Conservation (phyloP, 495 filamentous ascomycete genomes). For the Talaromyces ruber region DNA sequence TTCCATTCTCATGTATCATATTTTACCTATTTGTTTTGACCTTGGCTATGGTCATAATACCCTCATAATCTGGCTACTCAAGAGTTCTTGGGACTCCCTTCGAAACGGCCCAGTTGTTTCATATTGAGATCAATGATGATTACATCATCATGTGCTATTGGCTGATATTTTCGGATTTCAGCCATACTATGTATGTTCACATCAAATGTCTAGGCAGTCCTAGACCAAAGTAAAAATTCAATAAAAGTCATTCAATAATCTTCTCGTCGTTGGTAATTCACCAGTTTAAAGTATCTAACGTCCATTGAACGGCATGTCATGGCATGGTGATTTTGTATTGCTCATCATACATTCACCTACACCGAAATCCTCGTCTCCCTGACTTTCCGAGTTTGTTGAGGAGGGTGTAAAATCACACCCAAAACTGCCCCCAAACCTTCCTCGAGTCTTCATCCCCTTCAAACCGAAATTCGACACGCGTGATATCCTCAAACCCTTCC, state of each 20-base stretch:
- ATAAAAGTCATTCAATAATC: conserved; percentile 1
- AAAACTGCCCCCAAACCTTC: conserved; percentile 61
- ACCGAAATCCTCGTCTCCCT: too few species aligned
- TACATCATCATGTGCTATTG: neutral
- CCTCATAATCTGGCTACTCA: neutral
- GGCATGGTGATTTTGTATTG: too few species aligned
- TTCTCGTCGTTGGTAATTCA: neutral
- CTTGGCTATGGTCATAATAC: neutral
- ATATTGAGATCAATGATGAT: neutral
- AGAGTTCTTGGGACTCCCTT: neutral
- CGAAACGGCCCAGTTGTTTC: neutral
- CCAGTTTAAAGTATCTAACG: too few species aligned
- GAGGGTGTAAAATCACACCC: conserved; percentile 40
- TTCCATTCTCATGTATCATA: neutral
- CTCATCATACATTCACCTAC: too few species aligned
- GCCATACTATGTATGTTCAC: neutral
- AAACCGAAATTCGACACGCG: conserved; percentile 60
- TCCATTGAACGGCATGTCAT: too few species aligned
- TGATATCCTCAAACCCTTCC: conserved; percentile 82
- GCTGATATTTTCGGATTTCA: neutral
- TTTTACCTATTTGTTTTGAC: neutral
- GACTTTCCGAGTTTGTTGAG: neutral
- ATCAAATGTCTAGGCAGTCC: neutral
- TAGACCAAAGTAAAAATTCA: neutral
- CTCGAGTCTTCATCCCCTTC: conserved; percentile 45